Percentiles rank a stretch among this genome's conserved stretches.
phyloP scores from a whole-genome alignment of 345 rosid genomes.

The Pistacia integerrima region DNA sequence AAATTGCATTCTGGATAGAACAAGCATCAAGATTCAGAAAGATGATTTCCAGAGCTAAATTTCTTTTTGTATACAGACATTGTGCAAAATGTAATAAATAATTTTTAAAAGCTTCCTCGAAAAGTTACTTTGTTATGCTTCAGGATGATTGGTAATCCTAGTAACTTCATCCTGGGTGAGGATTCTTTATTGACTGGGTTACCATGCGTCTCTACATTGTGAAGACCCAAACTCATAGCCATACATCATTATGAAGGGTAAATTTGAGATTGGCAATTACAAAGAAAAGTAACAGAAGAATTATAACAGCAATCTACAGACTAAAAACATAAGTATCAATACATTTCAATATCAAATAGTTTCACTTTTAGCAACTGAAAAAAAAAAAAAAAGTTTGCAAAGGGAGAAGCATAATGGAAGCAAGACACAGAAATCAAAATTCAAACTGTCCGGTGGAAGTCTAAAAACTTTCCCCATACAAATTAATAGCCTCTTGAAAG shows the following conservation, averaged over 20 bases:
- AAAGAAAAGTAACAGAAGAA: background rate
- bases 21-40: too few species aligned
- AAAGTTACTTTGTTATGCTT: too few species aligned
- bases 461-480: background rate
- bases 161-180: too few species aligned
- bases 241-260: background rate
- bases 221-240: too few species aligned
- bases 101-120: too few species aligned
- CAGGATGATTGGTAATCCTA: too few species aligned
- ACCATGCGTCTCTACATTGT: too few species aligned
- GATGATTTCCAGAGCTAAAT: too few species aligned
- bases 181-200: too few species aligned
- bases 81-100: too few species aligned
- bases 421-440: background rate
- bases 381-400: background rate
- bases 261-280: background rate
- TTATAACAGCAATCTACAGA: background rate
- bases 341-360: background rate
- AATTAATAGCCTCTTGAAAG: constrained; percentile 1
- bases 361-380: background rate
- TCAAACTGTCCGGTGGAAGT: background rate
- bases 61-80: too few species aligned
- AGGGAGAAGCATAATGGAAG: background rate
- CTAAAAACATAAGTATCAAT: constrained; percentile 1
- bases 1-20: too few species aligned